Evolutionary conservation across 2,329 filamentous ascomycete genomes (phyloP), one percentile per base, ranked within the genome.

Genomic region (Colletotrichum tropicale): DNA sequence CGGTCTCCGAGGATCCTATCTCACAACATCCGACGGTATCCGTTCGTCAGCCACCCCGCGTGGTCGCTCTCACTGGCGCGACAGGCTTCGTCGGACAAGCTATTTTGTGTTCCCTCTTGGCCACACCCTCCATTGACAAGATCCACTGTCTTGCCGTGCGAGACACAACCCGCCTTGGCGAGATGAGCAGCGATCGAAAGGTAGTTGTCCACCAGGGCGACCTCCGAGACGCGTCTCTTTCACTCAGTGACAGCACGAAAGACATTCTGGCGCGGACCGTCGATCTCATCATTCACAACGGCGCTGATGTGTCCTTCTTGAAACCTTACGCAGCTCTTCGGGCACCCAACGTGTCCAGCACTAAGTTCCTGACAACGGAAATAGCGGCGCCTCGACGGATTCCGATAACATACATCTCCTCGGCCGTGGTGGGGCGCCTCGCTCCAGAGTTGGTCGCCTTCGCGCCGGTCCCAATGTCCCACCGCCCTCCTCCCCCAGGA

Each of bases 241-340:
- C 88, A 0, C 82, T 90, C 5, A 78, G 78, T 3, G 72, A 83
- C 16, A 58, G 34, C 2, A 43, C 34, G 3, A 55, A 13, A 16
- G 34, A 32, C 34, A 9, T 8, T 16, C 12, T 26, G 7, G 66
- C 71, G 8, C 26, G 21, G 12, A 65, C 78, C 6, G 83, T 81
- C 2, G 83, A 88, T 76, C 78, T 88, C 5, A 87, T 93, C 67
- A 88, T 94, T 26, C 91, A 89, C 78, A 83, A 82, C 58, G 87
- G 85, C 15, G 86, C 85, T 13, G 81, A 84, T 64, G 78, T 79
- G 12, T 83, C 77, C 12, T 84, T 79, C 78, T 70, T 80, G 71
- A 82, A 86, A 68, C 70, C 74, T 5, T 86, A 85, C 76, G 43
- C 72, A 2, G 71, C 77, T 2, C 75, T 86, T 0, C 65, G 78